Conservation (phyloP, 2,329 filamentous ascomycete genomes). For the Penicillium sp. region DNA sequence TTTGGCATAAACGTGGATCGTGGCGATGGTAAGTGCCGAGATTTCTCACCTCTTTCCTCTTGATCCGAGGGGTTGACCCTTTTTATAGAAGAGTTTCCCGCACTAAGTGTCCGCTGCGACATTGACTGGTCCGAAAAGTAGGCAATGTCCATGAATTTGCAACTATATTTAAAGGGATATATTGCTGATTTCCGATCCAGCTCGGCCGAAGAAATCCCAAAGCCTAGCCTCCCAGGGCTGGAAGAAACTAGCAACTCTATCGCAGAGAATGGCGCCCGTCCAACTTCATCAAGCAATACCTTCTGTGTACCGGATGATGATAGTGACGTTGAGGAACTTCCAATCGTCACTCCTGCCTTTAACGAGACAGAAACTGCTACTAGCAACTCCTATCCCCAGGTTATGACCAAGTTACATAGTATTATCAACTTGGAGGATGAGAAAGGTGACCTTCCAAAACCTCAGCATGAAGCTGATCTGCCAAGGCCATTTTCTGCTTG, state of each 20-base stretch:
- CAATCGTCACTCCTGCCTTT: background rate
- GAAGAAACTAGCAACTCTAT: too few species aligned
- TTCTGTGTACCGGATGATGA: conserved; percentile 49
- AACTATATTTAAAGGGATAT: background rate
- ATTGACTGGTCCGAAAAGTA: conserved; percentile 32
- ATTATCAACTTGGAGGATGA: background rate
- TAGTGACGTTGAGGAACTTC: conserved; percentile 29
- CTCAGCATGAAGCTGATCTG: background rate
- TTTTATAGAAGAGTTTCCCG: conserved; percentile 34
- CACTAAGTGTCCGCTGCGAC: conserved; percentile 36
- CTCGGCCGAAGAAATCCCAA: background rate
- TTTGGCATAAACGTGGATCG: conserved; percentile 58
- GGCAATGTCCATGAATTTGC: background rate
- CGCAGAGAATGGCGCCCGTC: background rate
- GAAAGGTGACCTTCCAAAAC: background rate
- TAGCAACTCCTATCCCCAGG: background rate
- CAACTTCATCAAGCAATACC: conserved; percentile 36
- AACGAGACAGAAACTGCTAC: background rate
- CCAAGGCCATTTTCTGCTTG: background rate
- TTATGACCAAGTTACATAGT: background rate
- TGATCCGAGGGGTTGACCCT: background rate
- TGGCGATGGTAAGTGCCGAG: conserved; percentile 43
- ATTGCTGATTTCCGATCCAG: background rate
- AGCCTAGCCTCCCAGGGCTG: too few species aligned
- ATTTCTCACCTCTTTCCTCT: too few species aligned